Base-by-base conservation (phyloP, 352 stramenopile species). In the Globisporangium irregulare region DNA sequence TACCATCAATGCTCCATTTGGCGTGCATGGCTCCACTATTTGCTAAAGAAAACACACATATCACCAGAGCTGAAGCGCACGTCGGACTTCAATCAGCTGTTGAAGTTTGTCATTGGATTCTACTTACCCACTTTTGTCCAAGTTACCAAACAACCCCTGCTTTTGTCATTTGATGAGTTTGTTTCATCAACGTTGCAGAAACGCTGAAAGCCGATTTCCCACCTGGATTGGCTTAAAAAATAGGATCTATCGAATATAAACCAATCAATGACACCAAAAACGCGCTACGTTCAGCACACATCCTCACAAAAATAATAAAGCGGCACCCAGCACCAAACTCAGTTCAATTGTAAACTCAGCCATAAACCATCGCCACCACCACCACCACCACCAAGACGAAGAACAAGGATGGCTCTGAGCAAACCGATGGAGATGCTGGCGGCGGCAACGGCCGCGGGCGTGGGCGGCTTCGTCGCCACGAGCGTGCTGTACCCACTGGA, bases 371-470 rank as follows among this genome's bases (percentile, higher is more conserved):
- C 9, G 24, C 9, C 55, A 60, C 32, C 53, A 18, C 27, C 20
- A 32, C 34, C 9, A 59, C 9, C 55, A 61, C 34, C 53, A 20
- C 27, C 20, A 46, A 48, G 20, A 12, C 43, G 20, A 57, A n/a
- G 10, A 25, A 22, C 36, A 80, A 18, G 43, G 36, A 87, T 85
- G 75, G 74, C 82, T 68, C 68, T 94, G 56, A 95, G 86, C 74
- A 95, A 95, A 73, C 84, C 86, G 5, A 90, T 92, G 84, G 76
- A 93, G 66, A 92, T 86, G 81, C 69, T 94, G 75, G 84, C 85
- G 63, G 85, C 84, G 34, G 88, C 88, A 29, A 91, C 84, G 4
- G 83, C 88, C 9, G 88, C 88, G 2, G 88, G 85, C 59, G 78
- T 93, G 24, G 86, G 88, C 36, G 88, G 88, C 56, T 86, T 93